These are phyloP conservation scores for Leptographium lundbergii DNA, from an alignment of 2,329 filamentous ascomycete genomes.

Conservation along the genomic window DNA sequence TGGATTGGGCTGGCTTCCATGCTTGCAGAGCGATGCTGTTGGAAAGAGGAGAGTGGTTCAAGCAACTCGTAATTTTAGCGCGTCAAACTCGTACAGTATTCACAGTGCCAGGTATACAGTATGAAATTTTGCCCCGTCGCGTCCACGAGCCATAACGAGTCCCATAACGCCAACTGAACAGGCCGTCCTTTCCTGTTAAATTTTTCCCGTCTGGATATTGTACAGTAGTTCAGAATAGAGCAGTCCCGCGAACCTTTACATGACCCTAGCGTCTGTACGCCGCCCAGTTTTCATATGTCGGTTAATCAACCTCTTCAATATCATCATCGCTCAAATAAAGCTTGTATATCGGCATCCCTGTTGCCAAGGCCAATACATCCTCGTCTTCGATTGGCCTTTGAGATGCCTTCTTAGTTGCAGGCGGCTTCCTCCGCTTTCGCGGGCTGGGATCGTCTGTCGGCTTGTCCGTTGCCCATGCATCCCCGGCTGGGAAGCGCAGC, in stretches of 20 bases:
- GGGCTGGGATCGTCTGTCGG: conserved; percentile 41
- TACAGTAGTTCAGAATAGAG: background rate
- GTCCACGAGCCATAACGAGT: background rate
- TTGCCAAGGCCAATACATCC: conserved; percentile 20
- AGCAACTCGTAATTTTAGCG: background rate
- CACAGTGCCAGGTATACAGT: background rate
- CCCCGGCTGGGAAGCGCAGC: conserved; percentile 18
- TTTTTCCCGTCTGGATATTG: background rate
- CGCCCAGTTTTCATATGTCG: background rate
- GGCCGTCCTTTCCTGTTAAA: background rate
- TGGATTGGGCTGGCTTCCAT: conserved; percentile 2
- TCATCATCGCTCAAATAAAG: conserved; percentile 71
- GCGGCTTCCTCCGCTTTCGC: conserved; percentile 22
- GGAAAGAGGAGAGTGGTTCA: background rate
- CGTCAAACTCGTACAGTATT: background rate
- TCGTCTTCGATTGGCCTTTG: conserved; percentile 13
- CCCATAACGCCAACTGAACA: background rate
- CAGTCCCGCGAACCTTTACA: background rate
- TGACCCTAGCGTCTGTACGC: background rate
- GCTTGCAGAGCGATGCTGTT: background rate
- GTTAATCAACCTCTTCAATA: conserved; percentile 52
- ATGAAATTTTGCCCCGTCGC: too few species aligned
- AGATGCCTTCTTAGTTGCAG: conserved; percentile 14
- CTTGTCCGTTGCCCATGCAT: conserved; percentile 50
- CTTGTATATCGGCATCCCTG: conserved; percentile 41